phyloP scores from a whole-genome alignment of 768 basidiomycete species.

The Mrakia frigida region DNA sequence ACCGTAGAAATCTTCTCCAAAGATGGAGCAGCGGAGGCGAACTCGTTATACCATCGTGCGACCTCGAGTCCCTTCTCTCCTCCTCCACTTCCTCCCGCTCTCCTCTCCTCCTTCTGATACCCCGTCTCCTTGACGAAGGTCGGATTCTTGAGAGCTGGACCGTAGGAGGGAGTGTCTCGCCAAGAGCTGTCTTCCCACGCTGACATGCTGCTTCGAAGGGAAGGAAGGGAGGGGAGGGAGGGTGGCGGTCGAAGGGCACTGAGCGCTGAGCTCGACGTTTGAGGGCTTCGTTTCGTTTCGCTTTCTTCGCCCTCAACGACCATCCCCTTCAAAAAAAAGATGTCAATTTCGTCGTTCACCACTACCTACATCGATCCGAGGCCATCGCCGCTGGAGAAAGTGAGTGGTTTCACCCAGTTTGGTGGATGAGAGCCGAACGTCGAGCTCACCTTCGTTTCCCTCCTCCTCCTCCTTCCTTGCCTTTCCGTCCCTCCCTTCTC shows the following conservation, averaged over 20 bases:
- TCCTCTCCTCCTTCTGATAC: background rate
- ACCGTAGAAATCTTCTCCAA: background rate
- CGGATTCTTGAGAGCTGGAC: background rate
- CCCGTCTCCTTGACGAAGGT: slow-evolving; percentile 6
- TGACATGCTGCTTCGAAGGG: background rate
- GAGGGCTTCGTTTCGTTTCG: background rate
- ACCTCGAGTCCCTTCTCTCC: background rate
- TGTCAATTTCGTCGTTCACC: background rate
- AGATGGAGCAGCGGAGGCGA: background rate
- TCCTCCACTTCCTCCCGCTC: background rate
- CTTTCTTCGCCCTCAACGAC: background rate
- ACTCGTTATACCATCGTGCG: background rate
- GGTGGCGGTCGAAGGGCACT: too few species aligned
- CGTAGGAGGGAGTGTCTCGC: background rate
- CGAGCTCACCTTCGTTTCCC: background rate
- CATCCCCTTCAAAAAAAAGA: background rate
- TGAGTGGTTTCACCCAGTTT: background rate
- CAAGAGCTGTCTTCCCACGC: background rate
- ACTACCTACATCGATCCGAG: background rate
- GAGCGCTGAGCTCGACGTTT: background rate
- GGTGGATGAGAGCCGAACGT: background rate
- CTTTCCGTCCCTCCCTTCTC: background rate
- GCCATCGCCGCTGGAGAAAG: background rate
- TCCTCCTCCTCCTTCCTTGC: background rate
- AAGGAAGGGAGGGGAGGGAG: background rate